Evolutionary conservation across 2,329 filamentous ascomycete genomes (phyloP).

Genomic region (Epichloe typhina): DNA sequence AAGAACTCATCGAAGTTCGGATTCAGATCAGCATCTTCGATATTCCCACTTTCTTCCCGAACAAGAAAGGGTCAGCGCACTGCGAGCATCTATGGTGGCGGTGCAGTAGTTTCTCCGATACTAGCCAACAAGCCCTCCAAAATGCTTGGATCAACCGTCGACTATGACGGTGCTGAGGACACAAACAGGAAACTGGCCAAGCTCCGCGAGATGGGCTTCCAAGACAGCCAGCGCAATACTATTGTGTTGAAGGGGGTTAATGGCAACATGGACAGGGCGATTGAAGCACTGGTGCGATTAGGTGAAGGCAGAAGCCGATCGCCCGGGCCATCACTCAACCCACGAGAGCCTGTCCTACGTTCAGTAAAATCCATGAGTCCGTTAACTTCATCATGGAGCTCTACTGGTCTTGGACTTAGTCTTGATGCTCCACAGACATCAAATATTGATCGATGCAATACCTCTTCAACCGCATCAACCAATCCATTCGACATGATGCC

Average conservation of each 20-base stretch:
- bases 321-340: conserved; percentile 24
- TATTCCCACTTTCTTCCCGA: conserved; percentile 49
- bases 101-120: conserved; percentile 20
- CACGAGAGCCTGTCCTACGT: conserved; percentile 34
- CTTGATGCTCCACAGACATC: conserved; percentile 19
- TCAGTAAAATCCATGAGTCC: conserved; percentile 41
- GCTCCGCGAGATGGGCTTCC: conserved; percentile 84
- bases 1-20: conserved; percentile 51
- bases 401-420: conserved; percentile 18
- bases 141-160: conserved; percentile 56
- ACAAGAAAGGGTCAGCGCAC: conserved; percentile 40
- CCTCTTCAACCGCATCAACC: conserved; percentile 36
- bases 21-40: conserved; percentile 50
- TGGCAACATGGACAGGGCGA: conserved; percentile 73
- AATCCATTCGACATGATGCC: conserved; percentile 56
- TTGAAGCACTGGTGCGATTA: conserved; percentile 72
- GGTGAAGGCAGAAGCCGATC: conserved; percentile 51
- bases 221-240: conserved; percentile 67
- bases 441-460: conserved; percentile 21
- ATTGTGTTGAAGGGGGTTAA: conserved; percentile 70
- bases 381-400: conserved; percentile 24
- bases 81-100: conserved; percentile 12
- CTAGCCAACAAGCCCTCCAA: conserved; percentile 51
- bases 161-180: conserved; percentile 38
- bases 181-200: conserved; percentile 64